Evolutionary conservation across 768 basidiomycete genomes (phyloP).

Genomic region (Tephrocybe sp.): DNA sequence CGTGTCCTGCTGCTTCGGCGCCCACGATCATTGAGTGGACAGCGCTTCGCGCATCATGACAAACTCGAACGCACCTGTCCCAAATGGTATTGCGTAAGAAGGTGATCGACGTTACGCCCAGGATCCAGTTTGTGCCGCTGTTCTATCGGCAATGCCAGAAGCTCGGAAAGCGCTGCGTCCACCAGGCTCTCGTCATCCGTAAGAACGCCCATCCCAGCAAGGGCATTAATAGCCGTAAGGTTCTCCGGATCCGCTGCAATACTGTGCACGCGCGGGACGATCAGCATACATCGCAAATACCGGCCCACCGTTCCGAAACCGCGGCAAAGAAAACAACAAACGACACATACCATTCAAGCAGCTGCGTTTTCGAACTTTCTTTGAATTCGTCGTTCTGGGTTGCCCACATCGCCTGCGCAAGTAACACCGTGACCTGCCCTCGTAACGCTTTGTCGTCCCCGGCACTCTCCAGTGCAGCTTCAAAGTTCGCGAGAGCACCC

Average conservation of each 20-base stretch:
- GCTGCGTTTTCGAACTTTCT: constrained; percentile 73
- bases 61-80: constrained; percentile 53
- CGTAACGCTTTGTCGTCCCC: constrained; percentile 47
- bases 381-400: constrained; percentile 71
- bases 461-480: constrained; percentile 60
- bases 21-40: background rate
- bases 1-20: constrained; percentile 42
- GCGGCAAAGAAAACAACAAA: constrained; percentile 17
- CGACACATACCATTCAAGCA: constrained; percentile 75
- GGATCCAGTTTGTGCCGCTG: constrained; percentile 69
- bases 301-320: background rate
- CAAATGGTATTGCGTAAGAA: constrained; percentile 72
- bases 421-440: constrained; percentile 73
- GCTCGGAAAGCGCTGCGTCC: constrained; percentile 85
- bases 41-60: background rate
- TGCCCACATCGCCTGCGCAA: constrained; percentile 87
- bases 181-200: constrained; percentile 76
- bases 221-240: constrained; percentile 74
- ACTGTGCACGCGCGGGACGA: constrained; percentile 36
- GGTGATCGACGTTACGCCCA: constrained; percentile 63
- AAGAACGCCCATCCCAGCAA: constrained; percentile 89
- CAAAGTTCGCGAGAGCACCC: constrained; percentile 64
- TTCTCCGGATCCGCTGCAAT: constrained; percentile 79
- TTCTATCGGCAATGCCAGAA: constrained; percentile 68
- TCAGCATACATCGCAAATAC: constrained; percentile 2